Conservation (phyloP, 2,329 filamentous ascomycete genomes). For the Fusarium poae region DNA sequence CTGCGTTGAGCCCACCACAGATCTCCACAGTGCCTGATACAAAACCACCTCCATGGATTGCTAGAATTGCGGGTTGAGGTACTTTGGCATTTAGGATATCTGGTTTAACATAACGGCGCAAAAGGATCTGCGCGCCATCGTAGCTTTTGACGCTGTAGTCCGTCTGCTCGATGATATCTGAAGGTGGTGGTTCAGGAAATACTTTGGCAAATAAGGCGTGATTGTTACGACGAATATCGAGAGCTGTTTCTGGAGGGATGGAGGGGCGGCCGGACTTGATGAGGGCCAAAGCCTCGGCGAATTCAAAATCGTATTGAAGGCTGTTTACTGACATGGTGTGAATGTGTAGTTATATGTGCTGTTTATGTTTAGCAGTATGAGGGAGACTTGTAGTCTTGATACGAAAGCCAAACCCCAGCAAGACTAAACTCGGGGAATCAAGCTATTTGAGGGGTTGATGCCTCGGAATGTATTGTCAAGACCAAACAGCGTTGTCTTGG, state of each 20-base stretch:
- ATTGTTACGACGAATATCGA: conserved; percentile 25
- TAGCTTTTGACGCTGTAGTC: conserved; percentile 31
- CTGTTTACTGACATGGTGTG: conserved; percentile 15
- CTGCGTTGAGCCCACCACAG: conserved; percentile 11
- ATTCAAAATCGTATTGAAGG: conserved; percentile 39
- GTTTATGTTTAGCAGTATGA: not conserved
- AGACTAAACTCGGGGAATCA: not conserved
- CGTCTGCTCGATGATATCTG: conserved; percentile 22
- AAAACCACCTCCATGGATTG: conserved; percentile 38
- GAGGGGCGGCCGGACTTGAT: conserved; percentile 24
- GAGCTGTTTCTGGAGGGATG: conserved; percentile 19
- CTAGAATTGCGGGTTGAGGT: conserved; percentile 32
- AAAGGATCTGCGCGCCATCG: conserved; percentile 26
- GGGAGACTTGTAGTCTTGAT: not conserved
- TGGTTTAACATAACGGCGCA: conserved; percentile 32
- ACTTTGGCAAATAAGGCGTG: conserved; percentile 16
- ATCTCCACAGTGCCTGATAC: conserved; percentile 25
- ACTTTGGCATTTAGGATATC: conserved; percentile 13
- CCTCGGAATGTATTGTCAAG: not conserved
- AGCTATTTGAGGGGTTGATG: not conserved
- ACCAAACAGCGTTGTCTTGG: not conserved
- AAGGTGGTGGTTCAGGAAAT: conserved; percentile 13
- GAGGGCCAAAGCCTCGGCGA: conserved; percentile 32
- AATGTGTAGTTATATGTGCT: too few relatives aligned
- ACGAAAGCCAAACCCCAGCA: not conserved